Evolutionary conservation across 305 asterid genomes (phyloP).

Genomic region (Solanum chacoense): DNA sequence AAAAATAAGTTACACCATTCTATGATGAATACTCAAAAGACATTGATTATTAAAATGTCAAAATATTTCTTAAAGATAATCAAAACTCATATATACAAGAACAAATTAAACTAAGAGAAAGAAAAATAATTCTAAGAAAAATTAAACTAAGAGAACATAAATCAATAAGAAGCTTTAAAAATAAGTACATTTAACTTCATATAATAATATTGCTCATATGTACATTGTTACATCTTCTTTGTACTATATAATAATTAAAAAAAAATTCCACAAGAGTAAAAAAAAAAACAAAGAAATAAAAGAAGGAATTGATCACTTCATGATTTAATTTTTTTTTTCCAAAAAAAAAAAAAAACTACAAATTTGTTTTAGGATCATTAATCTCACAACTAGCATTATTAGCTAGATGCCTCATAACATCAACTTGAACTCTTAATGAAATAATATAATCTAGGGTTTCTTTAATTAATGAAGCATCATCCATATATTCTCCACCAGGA

Average conservation of each 20-base stretch:
- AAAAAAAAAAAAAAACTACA: not conserved
- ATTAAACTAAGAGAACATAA: not conserved
- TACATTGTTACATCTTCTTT: not conserved
- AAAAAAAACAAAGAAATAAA: not conserved
- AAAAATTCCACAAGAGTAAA: not conserved
- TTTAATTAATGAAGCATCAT: slow-evolving; percentile 44
- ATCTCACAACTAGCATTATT: slow-evolving; percentile 14
- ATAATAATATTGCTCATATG: not conserved
- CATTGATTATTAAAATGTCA: not conserved
- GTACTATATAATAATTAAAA: not conserved
- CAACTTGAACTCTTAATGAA: slow-evolving; percentile 64
- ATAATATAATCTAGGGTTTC: slow-evolving; percentile 90
- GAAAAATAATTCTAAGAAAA: not conserved
- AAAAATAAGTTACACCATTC: not conserved
- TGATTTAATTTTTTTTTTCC: not conserved
- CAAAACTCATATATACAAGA: not conserved
- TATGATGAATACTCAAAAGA: not conserved
- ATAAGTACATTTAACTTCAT: not conserved
- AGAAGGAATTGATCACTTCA: not conserved
- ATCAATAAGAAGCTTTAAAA: not conserved
- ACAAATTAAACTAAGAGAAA: not conserved
- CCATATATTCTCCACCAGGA: slow-evolving; percentile 73
- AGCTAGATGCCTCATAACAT: slow-evolving; percentile 69
- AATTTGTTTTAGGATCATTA: not conserved
- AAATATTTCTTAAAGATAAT: not conserved